These are phyloP conservation scores for Quercus ilex DNA, from an alignment of 306 rosid species.

Conservation along the genomic window DNA sequence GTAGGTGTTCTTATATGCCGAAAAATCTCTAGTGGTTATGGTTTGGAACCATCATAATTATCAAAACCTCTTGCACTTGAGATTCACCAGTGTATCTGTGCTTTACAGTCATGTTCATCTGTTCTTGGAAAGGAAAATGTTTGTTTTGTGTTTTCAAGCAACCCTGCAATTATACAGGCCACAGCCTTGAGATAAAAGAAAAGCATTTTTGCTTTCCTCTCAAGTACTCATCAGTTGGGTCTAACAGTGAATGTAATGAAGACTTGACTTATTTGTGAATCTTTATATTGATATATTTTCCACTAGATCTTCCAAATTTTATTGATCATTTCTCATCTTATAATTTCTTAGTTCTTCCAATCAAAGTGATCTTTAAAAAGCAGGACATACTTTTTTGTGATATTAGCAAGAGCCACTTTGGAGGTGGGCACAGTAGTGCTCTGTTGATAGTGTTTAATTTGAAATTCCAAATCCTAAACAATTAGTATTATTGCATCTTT, in stretches of 20 bases:
- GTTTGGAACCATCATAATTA: constrained; percentile 18
- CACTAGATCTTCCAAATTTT: background rate
- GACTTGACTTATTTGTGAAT: background rate
- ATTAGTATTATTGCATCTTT: too few relatives aligned
- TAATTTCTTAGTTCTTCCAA: background rate
- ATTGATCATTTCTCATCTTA: constrained; percentile 2
- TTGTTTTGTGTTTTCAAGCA: background rate
- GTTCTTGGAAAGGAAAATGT: background rate
- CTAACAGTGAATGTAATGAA: background rate
- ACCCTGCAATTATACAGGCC: too few relatives aligned
- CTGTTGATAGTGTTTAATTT: too few relatives aligned
- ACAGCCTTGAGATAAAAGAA: too few relatives aligned
- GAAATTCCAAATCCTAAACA: too few relatives aligned
- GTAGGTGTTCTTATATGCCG: constrained; percentile 44
- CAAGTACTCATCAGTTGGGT: too few relatives aligned
- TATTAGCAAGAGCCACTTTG: background rate
- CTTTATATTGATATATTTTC: background rate
- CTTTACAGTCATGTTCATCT: background rate
- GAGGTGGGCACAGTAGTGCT: background rate
- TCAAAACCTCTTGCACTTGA: background rate
- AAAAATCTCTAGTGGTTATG: constrained; percentile 20
- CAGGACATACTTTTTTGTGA: background rate
- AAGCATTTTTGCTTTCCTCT: too few relatives aligned
- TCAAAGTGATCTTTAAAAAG: background rate
- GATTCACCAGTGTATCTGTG: background rate